Conservation (phyloP, 805 yeast species). For the Wickerhamiella dianesei region DNA sequence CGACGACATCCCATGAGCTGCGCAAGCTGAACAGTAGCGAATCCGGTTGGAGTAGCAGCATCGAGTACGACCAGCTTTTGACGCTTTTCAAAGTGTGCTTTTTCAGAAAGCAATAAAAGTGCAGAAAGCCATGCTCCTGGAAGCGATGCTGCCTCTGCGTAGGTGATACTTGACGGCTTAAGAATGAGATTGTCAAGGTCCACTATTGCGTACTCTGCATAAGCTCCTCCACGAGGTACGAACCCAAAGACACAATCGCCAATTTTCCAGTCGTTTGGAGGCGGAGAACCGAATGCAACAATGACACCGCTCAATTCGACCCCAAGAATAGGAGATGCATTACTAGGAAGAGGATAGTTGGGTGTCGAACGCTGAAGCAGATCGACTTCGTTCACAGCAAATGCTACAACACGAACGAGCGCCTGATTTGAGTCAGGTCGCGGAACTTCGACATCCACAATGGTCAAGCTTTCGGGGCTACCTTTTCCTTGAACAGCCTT, state of each 20-base stretch:
- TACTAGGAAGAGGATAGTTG: conserved; percentile 23
- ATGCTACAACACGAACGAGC: conserved; percentile 23
- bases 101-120: conserved; percentile 22
- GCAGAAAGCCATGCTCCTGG: conserved; percentile 30
- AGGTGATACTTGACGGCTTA: conserved; percentile 18
- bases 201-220: conserved; percentile 26
- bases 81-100: conserved; percentile 21
- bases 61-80: conserved; percentile 25
- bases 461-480: conserved; percentile 19
- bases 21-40: conserved; percentile 29
- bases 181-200: conserved; percentile 17
- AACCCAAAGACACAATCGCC: conserved; percentile 29
- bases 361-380: conserved; percentile 21
- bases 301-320: conserved; percentile 28
- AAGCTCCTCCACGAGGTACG: conserved; percentile 26
- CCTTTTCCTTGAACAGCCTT: conserved; percentile 17
- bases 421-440: conserved; percentile 16
- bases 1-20: conserved; percentile 26
- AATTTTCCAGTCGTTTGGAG: conserved; percentile 11
- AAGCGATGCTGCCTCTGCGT: conserved; percentile 23
- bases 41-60: conserved; percentile 26
- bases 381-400: conserved; percentile 28
- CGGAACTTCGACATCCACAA: conserved; percentile 18
- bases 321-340: conserved; percentile 24
- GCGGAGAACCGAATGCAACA: conserved; percentile 9